Conservation (phyloP, 306 rosid species). For the Malus sylvestris region DNA sequence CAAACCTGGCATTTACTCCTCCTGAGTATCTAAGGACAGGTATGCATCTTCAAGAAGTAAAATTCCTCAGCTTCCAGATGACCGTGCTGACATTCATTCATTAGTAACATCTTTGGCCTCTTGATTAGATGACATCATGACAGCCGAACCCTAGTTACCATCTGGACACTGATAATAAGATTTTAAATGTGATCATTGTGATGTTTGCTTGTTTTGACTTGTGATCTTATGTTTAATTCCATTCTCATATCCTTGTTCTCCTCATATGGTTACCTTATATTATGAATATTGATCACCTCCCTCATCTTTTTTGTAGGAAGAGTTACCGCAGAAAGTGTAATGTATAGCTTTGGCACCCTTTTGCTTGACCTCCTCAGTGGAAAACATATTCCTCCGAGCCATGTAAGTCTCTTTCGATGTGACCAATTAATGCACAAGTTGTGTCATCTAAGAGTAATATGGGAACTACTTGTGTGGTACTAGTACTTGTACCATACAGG, state of each 20-base stretch:
- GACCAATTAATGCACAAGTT: not conserved
- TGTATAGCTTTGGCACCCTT: slow-evolving; percentile 91
- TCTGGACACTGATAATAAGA: not conserved
- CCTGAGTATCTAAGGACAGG: slow-evolving; percentile 93
- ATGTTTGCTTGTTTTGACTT: not conserved
- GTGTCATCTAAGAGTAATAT: not conserved
- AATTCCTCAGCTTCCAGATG: slow-evolving; percentile 4
- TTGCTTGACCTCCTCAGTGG: slow-evolving; percentile 97
- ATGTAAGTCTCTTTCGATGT: slow-evolving; percentile 45
- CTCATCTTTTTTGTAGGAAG: slow-evolving; percentile 50
- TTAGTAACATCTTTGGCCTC: not conserved
- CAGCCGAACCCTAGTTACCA: not conserved
- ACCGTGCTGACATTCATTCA: not conserved
- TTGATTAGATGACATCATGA: not conserved
- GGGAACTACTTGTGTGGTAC: not conserved
- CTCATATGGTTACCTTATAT: slow-evolving; percentile 1
- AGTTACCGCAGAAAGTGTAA: slow-evolving; percentile 89
- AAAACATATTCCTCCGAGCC: slow-evolving; percentile 97
- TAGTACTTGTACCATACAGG: not conserved
- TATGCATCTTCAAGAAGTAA: slow-evolving; percentile 11
- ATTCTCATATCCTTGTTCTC: not conserved
- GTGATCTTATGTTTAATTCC: not conserved
- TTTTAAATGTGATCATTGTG: not conserved
- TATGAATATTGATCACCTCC: not conserved
- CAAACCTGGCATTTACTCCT: slow-evolving; percentile 92